Evolutionary conservation across 1,284 basidiomycete species (phyloP).

Genomic region (Sporisorium scitamineum): DNA sequence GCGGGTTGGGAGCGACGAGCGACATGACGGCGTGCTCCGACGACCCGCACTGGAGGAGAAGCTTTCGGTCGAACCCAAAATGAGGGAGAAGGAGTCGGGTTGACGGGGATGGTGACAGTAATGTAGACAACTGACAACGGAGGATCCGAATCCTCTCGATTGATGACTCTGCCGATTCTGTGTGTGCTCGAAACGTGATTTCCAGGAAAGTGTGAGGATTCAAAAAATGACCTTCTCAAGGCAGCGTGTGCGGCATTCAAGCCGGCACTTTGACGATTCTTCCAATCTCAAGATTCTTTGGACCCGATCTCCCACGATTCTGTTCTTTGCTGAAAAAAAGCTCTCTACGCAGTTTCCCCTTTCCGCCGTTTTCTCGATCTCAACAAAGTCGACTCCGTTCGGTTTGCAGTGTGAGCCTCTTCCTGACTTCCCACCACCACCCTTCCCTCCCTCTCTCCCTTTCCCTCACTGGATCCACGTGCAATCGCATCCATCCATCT

Average conservation of each 20-base stretch:
- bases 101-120: neutral
- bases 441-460: neutral
- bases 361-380: neutral
- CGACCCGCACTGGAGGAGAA: conserved; percentile 9
- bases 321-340: neutral
- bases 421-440: conserved; percentile 4
- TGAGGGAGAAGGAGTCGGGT: neutral
- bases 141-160: neutral
- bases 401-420: neutral
- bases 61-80: neutral
- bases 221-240: conserved; percentile 1
- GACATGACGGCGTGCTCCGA: conserved; percentile 30
- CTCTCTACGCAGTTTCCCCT: neutral
- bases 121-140: too few relatives aligned
- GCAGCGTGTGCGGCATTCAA: conserved; percentile 21
- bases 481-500: conserved; percentile 17
- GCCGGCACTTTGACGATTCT: conserved; percentile 13
- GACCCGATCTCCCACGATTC: neutral
- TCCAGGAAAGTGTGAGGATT: neutral
- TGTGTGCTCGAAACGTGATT: too few relatives aligned
- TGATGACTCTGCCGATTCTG: too few relatives aligned
- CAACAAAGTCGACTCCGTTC: neutral
- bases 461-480: neutral
- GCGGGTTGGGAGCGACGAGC: conserved; percentile 43
- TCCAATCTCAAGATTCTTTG: neutral